Evolutionary conservation across 2,329 filamentous ascomycete species (phyloP), one percentile per base, ranked within the genome.

Genomic region (Clonostachys byssicola): DNA sequence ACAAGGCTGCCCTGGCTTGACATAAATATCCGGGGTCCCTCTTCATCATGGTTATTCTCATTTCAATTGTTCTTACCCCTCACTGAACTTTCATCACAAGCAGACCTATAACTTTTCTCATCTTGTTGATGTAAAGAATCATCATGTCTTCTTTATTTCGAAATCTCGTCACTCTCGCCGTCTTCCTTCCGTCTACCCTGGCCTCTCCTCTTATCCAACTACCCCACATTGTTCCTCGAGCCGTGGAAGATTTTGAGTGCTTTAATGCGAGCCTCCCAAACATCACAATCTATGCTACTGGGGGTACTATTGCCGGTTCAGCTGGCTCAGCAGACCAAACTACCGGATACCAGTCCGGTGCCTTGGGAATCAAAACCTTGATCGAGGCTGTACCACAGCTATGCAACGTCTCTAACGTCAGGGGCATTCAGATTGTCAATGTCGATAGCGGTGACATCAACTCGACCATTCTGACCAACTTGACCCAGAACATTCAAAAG

Each of bases 291-390:
- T 79, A 77, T 52, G 73, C 72, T 6, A 80, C 74, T 6, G 79
- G 79, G 14, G 80, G 80, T 35, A 84, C 80, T 10, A 83, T 83
- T 43, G 80, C 80, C 13, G 77, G 76, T 3, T 69, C 71, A 49
- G 74, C 71, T 1, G 60, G 58, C n/a, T 71, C 67, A 36, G 70
- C 70, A 20, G 71, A 68, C 16, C 72, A 77, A 51, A 73, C 71
- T 0, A 67, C 67, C 3, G 67, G 69, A 10, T 74, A 74, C 57
- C 50, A 61, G 48, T 59, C 68, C 13, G 71, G 67, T 20, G 64
- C 64, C 0, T 62, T 80, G 8, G 72, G 74, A 5, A 71, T 81
- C 8, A 64, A 75, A 40, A 58, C 71, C 6, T 67, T 83, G 10
- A 72, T 83, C 50, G 63, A 73, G 30, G 76, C 77, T 2, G 77